Evolutionary conservation across 345 rosid species (phyloP).

Genomic region (Gossypium stocksii): DNA sequence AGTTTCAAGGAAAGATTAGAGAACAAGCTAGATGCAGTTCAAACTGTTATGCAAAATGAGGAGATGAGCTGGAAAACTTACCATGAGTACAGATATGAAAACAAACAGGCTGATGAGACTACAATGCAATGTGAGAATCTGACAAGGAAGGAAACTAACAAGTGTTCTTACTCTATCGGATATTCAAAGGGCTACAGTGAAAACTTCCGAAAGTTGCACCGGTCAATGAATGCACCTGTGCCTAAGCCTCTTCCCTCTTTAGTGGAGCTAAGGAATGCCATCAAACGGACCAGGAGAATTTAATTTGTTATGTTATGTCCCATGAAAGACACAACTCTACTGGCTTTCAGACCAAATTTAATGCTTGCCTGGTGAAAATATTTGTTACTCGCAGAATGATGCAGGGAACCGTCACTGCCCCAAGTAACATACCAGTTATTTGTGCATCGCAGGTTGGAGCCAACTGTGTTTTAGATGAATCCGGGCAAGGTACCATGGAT

Average conservation of each 20-base stretch:
- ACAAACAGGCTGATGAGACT: background rate
- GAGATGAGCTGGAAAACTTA: background rate
- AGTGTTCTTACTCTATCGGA: constrained; percentile 18
- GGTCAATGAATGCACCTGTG: constrained; percentile 70
- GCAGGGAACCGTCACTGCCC: background rate
- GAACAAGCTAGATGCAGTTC: background rate
- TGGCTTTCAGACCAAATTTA: background rate
- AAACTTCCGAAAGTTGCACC: constrained; percentile 51
- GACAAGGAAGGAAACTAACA: background rate
- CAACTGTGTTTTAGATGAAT: background rate
- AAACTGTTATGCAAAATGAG: background rate
- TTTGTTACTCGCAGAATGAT: background rate
- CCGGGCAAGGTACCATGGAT: background rate
- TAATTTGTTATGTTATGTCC: constrained; percentile 10
- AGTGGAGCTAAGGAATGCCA: constrained; percentile 50
- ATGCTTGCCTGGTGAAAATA: constrained; percentile 8
- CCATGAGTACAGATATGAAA: background rate
- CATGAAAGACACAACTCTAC: background rate
- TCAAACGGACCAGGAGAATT: constrained; percentile 43
- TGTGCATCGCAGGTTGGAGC: background rate
- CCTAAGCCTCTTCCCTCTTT: constrained; percentile 82
- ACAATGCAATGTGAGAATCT: constrained; percentile 10
- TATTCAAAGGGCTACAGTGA: constrained; percentile 42
- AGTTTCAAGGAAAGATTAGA: constrained; percentile 7
- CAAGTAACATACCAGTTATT: background rate